Conservation (phyloP, 805 yeast genomes). For the Candida tallmaniae region DNA sequence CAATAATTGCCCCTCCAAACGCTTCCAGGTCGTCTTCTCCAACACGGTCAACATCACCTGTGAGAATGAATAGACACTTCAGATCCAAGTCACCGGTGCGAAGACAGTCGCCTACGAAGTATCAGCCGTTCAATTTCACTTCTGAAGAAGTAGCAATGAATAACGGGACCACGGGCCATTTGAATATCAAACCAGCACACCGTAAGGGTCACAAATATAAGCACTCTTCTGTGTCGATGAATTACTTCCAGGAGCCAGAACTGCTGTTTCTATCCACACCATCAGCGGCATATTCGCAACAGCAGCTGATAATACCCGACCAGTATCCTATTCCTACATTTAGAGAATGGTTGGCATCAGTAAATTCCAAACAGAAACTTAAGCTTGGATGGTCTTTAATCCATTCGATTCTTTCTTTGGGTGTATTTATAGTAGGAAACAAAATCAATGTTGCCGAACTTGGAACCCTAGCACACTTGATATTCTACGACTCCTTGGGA, state of each 20-base stretch:
- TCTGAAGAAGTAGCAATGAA: slow-evolving; percentile 42
- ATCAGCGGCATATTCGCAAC: background rate
- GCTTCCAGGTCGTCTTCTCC: slow-evolving; percentile 25
- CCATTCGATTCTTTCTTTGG: slow-evolving; percentile 52
- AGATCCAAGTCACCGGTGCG: slow-evolving; percentile 23
- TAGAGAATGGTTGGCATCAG: slow-evolving; percentile 57
- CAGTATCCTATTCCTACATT: slow-evolving; percentile 70
- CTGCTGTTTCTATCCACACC: background rate
- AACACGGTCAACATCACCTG: slow-evolving; percentile 22
- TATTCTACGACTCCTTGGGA: slow-evolving; percentile 83
- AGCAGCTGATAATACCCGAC: slow-evolving; percentile 39
- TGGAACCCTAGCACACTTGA: slow-evolving; percentile 77
- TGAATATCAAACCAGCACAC: slow-evolving; percentile 51
- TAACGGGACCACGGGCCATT: slow-evolving; percentile 19
- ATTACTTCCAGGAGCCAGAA: slow-evolving; percentile 90
- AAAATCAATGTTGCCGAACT: slow-evolving; percentile 54
- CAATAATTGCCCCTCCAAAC: slow-evolving; percentile 12
- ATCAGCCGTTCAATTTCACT: slow-evolving; percentile 62
- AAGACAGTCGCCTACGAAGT: slow-evolving; percentile 19
- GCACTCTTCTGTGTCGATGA: slow-evolving; percentile 95
- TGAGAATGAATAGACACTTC: slow-evolving; percentile 23
- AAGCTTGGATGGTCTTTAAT: slow-evolving; percentile 54
- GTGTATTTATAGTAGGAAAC: slow-evolving; percentile 59
- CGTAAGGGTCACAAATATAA: slow-evolving; percentile 94
- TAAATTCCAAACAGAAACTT: slow-evolving; percentile 52